Base-by-base conservation (phyloP, 345 rosid species). In the Pugionium dolabratum region DNA sequence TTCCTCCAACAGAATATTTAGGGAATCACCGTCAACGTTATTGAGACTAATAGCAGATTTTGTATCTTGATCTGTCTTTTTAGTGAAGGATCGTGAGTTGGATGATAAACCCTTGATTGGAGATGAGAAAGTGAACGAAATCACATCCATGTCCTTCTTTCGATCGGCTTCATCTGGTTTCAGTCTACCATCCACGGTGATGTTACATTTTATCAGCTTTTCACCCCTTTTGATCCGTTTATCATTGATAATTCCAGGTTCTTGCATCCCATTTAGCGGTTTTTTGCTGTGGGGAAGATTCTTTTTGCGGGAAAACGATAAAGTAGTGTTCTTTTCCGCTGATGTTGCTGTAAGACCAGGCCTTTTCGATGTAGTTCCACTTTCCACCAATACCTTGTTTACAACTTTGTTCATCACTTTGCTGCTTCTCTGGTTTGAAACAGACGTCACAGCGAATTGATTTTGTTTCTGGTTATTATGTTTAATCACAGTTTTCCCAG, bases 61-160 rank as follows among this genome's bases (percentile, higher is more conserved):
- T 59, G 62, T 49, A 9, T 47, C 63, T 27, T 72, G 75, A 63
- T 65, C 73, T 8, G 42, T 57, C 40, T 9, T 57, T 49, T 49
- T 66, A 56, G 62, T 68, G 18, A 78, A 75, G 8, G 70, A 53
- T 63, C 44, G 5, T 69, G 67, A 3, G 72, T 9, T 7, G 56
- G 68, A 72, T 75, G 79, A 45, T 60, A 60, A n/a, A 33, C 77
- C 77, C 58, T 72, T 82, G 41, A 94, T 80, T 5, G 97, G 96
- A 51, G 99, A 85, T 4, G 94, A 78, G 74, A 94, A 94, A n/a
- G 92, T 94, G 73, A 94, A 94, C 2, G 96, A 94, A 70, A 94
- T 79, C 67, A 94, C 85, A 81, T 94, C 95, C 78, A 75, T 78
- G 58, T 82, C 79, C 44, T 72, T 76, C 72, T 85, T 80, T 31